phyloP scores from a whole-genome alignment of 1,284 basidiomycete species.

The Trichosporon faecale region DNA sequence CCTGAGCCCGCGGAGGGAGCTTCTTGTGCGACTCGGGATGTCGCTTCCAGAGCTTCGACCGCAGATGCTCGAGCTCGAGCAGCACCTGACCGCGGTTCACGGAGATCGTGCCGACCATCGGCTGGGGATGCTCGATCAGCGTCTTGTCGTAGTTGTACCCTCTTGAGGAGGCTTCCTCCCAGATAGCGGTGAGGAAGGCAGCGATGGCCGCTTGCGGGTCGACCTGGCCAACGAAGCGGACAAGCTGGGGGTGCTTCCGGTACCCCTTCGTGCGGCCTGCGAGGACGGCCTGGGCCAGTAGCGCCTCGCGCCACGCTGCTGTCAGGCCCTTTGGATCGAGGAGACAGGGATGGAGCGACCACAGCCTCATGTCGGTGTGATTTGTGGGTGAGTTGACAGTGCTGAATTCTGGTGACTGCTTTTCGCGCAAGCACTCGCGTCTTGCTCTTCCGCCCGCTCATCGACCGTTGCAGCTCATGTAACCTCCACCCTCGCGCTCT shows the following conservation, averaged over 20 bases:
- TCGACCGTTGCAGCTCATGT: neutral
- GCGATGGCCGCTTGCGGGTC: conserved; percentile 15
- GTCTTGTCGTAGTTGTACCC: conserved; percentile 12
- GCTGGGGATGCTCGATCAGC: conserved; percentile 1
- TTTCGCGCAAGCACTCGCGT: neutral
- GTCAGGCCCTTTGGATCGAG: conserved; percentile 14
- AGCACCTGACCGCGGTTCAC: conserved; percentile 7
- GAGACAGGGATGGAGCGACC: conserved; percentile 15
- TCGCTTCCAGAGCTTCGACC: conserved; percentile 7
- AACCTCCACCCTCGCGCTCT: neutral
- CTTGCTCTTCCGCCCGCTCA: neutral
- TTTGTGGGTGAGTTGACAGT: neutral
- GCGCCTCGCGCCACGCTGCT: conserved; percentile 16
- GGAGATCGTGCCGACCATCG: neutral
- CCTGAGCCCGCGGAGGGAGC: neutral
- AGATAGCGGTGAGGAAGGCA: conserved; percentile 10
- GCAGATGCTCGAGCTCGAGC: conserved; percentile 14
- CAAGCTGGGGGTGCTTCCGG: conserved; percentile 13
- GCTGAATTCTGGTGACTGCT: neutral
- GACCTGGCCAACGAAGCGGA: conserved; percentile 2
- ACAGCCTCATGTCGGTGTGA: conserved; percentile 13
- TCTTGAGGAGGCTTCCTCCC: conserved; percentile 6
- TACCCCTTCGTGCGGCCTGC: conserved; percentile 15
- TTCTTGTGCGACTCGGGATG: conserved; percentile 1
- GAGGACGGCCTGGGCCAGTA: conserved; percentile 17